Evolutionary conservation across 495 filamentous ascomycete species (phyloP).

Genomic region (Penicillium dipodomyicola): DNA sequence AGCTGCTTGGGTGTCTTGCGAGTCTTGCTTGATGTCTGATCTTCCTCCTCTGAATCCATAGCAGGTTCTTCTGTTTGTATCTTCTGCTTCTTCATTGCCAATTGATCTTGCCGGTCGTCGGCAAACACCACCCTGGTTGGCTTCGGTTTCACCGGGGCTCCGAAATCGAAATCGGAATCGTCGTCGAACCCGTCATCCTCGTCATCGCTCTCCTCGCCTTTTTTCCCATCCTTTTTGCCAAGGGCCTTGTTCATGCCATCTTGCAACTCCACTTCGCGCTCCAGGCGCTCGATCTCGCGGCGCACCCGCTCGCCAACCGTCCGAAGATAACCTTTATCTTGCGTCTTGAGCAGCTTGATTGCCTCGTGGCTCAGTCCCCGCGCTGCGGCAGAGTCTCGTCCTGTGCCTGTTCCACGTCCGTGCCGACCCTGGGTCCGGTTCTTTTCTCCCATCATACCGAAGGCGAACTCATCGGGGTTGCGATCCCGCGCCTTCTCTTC

Average conservation of each 20-base stretch:
- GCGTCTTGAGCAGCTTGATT: conserved; percentile 89
- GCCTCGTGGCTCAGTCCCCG: conserved; percentile 59
- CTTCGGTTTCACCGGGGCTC: conserved; percentile 29
- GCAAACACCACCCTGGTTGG: conserved; percentile 56
- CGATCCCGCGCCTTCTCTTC: conserved; percentile 77
- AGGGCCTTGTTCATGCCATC: conserved; percentile 32
- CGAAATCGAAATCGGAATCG: conserved; percentile 32
- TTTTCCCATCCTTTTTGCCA: conserved; percentile 27
- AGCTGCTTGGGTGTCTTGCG: conserved; percentile 41
- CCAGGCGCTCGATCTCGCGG: conserved; percentile 57
- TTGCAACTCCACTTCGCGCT: conserved; percentile 51
- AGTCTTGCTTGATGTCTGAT: conserved; percentile 23
- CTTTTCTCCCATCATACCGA: conserved; percentile 72
- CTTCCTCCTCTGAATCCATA: conserved; percentile 31
- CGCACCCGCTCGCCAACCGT: conserved; percentile 60
- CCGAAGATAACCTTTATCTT: conserved; percentile 86
- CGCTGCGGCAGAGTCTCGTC: conserved; percentile 37
- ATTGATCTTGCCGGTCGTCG: conserved; percentile 52
- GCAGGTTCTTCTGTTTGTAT: conserved; percentile 24
- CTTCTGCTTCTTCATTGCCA: conserved; percentile 28
- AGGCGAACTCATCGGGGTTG: conserved; percentile 97
- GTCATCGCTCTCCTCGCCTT: conserved; percentile 24
- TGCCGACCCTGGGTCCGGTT: conserved; percentile 57
- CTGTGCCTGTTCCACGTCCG: conserved; percentile 46
- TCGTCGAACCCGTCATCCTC: conserved; percentile 30